Percentiles rank a stretch among this genome's conserved stretches.
Evolutionary conservation across 805 yeast species (phyloP).

Genomic region (Saturnispora zaruensis): DNA sequence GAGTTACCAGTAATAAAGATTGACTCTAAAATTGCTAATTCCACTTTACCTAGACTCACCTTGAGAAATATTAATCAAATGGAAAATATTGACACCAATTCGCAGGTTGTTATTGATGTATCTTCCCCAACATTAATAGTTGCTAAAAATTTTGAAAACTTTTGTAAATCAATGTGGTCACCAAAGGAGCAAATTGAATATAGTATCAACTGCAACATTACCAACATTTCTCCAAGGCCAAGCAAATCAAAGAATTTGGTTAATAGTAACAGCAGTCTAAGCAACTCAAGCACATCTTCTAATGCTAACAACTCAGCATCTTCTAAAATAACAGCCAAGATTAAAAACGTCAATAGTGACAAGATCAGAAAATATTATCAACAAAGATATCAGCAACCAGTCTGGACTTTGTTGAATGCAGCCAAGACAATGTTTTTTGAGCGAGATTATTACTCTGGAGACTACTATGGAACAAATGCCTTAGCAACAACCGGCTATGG

Average conservation of each 20-base stretch:
- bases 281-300: neutral
- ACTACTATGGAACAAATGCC: slow-evolving; percentile 30
- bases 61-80: neutral
- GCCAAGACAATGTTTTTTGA: slow-evolving; percentile 40
- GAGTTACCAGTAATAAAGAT: neutral
- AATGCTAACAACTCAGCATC: neutral
- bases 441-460: slow-evolving; percentile 38
- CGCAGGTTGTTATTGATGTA: slow-evolving; percentile 29
- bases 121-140: slow-evolving; percentile 31
- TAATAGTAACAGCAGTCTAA: neutral
- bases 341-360: slow-evolving; percentile 12
- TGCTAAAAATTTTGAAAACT: slow-evolving; percentile 33
- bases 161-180: slow-evolving; percentile 26
- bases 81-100: neutral
- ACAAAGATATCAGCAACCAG: slow-evolving; percentile 33
- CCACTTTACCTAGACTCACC: slow-evolving; percentile 5
- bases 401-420: slow-evolving; percentile 47
- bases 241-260: neutral
- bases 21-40: slow-evolving; percentile 1
- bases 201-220: slow-evolving; percentile 1
- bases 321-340: neutral
- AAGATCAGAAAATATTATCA: slow-evolving; percentile 19
- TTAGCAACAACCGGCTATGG: slow-evolving; percentile 27
- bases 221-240: slow-evolving; percentile 1
- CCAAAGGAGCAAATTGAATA: slow-evolving; percentile 15